Evolutionary conservation across 345 rosid genomes (phyloP), one percentile per base, ranked within the genome.

Genomic region (Rhodamnia argentea): DNA sequence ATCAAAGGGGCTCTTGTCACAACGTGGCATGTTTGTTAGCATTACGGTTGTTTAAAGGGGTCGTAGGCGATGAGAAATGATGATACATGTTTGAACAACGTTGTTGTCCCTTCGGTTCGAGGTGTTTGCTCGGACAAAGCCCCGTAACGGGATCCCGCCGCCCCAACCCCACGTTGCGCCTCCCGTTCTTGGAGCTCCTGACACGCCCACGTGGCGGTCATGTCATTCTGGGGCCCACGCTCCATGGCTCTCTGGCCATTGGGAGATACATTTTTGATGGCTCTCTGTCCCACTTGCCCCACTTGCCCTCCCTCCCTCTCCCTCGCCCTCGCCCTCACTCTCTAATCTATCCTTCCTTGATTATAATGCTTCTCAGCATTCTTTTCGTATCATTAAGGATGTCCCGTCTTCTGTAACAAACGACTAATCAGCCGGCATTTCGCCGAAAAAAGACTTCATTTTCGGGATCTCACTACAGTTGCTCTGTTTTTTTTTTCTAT

Each of bases 161-260:
- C 47, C 23, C 42, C 24, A 12, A 10, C 8, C 54, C 54, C 16
- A 4, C 54, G 16, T 52, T 52, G 54, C 16, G 16, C 15, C 54
- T n/a, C 54, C 89, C 87, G 82, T 87, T 86, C 60, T 54, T 60
- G 76, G 83, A 56, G 81, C 86, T 53, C 81, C 75, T 87, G 89
- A 90, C 94, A 91, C 6, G 62, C 89, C 91, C 94, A 90, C 96
- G 91, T 94, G 96, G 94, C 92, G 83, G 93, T 90, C 93, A 91
- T 90, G 91, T 92, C 89, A 89, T 18, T 87, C 32, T 74, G 87
- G 93, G 89, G 9, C 92, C 92, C 93, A 84, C 62, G 3, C 12
- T 88, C 90, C 91, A 52, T 90, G 82, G 88, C 91, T 52, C 57
- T 5, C 18, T 62, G 75, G 75, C 15, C 75, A 29, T 2, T 27